Conservation (phyloP, 1,284 basidiomycete genomes). For the Trichosporon faecale region DNA sequence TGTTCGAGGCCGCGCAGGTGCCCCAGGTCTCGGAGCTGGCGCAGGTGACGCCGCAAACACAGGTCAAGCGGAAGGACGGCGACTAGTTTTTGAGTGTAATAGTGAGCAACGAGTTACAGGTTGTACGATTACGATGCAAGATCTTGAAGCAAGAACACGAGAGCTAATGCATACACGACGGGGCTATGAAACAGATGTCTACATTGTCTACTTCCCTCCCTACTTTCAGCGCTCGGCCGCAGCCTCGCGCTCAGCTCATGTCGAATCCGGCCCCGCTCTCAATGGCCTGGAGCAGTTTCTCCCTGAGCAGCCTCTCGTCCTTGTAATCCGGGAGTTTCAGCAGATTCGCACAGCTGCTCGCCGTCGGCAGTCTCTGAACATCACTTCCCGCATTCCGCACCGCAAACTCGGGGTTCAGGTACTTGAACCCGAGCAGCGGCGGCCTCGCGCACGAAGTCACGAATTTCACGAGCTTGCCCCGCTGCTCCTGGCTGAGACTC, state of each 20-base stretch:
- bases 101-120: neutral
- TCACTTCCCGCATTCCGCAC: conserved; percentile 75
- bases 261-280: conserved; percentile 83
- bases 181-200: neutral
- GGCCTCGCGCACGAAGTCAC: conserved; percentile 88
- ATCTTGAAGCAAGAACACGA: neutral
- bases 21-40: neutral
- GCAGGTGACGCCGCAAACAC: neutral
- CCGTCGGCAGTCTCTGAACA: conserved; percentile 65
- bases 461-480: conserved; percentile 72
- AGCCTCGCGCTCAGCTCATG: conserved; percentile 67
- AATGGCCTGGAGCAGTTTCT: conserved; percentile 82
- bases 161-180: neutral
- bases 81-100: neutral
- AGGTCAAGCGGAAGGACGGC: neutral
- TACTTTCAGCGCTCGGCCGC: neutral
- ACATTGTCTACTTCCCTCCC: neutral
- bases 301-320: conserved; percentile 62
- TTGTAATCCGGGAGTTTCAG: conserved; percentile 54
- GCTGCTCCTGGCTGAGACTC: conserved; percentile 60
- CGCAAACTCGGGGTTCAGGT: conserved; percentile 77
- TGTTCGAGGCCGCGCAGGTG: conserved; percentile 15
- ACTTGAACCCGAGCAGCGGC: conserved; percentile 80
- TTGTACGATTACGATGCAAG: neutral
- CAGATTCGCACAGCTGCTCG: conserved; percentile 71